Evolutionary conservation across 345 rosid species (phyloP).

Genomic region (Eucalyptus curtisii): DNA sequence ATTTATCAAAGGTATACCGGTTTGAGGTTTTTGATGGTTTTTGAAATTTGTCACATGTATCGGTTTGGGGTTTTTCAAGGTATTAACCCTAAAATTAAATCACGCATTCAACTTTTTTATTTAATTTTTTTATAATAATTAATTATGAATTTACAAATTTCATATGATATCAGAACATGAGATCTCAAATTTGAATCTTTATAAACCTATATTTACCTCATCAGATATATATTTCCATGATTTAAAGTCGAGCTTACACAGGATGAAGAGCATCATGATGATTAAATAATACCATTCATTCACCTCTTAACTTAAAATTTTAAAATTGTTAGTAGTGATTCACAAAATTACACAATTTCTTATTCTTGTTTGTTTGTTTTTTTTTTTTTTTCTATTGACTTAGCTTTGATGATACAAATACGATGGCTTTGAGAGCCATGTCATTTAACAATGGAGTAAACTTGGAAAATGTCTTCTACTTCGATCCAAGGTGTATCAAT

Average conservation of each 20-base stretch:
- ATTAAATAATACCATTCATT: not conserved
- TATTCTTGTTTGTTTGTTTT: too few relatives aligned
- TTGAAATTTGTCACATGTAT: too few relatives aligned
- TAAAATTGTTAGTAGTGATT: not conserved
- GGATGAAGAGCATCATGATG: not conserved
- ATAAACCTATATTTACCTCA: not conserved
- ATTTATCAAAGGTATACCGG: too few relatives aligned
- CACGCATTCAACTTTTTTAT: not conserved
- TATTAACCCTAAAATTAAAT: not conserved
- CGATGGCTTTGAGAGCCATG: not conserved
- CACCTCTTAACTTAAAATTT: not conserved
- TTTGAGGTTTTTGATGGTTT: too few relatives aligned
- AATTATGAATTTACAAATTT: not conserved
- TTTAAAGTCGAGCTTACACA: not conserved
- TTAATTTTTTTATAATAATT: not conserved
- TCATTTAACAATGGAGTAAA: not conserved
- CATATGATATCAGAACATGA: not conserved
- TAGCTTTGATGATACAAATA: conserved; percentile 30
- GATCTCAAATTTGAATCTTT: not conserved
- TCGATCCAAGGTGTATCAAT: conserved; percentile 30
- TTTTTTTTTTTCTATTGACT: too few relatives aligned
- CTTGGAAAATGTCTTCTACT: conserved; percentile 4
- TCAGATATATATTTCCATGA: not conserved
- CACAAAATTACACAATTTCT: too few relatives aligned
- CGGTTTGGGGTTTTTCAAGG: too few relatives aligned